These are phyloP conservation scores for Leptographium flavum DNA, from an alignment of 2,329 filamentous ascomycete genomes.

Conservation along the genomic window DNA sequence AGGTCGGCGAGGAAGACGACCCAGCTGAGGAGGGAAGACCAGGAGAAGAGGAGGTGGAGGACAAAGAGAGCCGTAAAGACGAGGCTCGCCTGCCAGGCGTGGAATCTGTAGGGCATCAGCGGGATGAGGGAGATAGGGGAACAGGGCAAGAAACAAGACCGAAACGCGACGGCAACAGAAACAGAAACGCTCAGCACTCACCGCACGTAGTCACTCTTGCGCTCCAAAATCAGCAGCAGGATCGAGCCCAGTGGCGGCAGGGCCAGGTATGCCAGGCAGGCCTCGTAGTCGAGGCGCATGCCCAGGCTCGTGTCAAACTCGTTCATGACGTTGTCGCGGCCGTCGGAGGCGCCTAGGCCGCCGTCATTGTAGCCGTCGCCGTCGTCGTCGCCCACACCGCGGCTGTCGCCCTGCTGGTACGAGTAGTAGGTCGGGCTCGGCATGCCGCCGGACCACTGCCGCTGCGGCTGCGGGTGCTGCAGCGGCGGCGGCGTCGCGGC, in stretches of 20 bases:
- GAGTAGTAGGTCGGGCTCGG: constrained; percentile 17
- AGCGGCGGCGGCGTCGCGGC: constrained; percentile 28
- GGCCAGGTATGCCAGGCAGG: constrained; percentile 73
- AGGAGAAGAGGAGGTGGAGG: constrained; percentile 73
- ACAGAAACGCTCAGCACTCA: too few relatives aligned
- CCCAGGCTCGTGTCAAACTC: constrained; percentile 88
- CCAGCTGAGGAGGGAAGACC: constrained; percentile 76
- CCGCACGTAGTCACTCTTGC: constrained; percentile 95
- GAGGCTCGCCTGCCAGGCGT: constrained; percentile 88
- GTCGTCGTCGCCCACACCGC: constrained; percentile 10
- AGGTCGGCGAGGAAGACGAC: constrained; percentile 65
- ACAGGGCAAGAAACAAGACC: too few relatives aligned
- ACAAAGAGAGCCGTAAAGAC: constrained; percentile 64
- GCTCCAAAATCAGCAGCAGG: constrained; percentile 69
- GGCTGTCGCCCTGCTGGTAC: constrained; percentile 14
- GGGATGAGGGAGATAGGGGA: background rate
- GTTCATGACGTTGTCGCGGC: constrained; percentile 44
- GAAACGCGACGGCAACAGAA: constrained; percentile 13
- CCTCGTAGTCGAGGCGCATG: constrained; percentile 77
- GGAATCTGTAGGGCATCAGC: constrained; percentile 47
- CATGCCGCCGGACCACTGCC: constrained; percentile 35
- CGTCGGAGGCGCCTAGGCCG: too few relatives aligned
- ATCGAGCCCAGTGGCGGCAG: constrained; percentile 79
- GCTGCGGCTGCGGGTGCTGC: constrained; percentile 42
- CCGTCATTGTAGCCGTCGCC: constrained; percentile 13